These are phyloP conservation scores for Colletotrichum orchidophilum DNA, from an alignment of 2,329 filamentous ascomycete genomes.

Conservation along the genomic window DNA sequence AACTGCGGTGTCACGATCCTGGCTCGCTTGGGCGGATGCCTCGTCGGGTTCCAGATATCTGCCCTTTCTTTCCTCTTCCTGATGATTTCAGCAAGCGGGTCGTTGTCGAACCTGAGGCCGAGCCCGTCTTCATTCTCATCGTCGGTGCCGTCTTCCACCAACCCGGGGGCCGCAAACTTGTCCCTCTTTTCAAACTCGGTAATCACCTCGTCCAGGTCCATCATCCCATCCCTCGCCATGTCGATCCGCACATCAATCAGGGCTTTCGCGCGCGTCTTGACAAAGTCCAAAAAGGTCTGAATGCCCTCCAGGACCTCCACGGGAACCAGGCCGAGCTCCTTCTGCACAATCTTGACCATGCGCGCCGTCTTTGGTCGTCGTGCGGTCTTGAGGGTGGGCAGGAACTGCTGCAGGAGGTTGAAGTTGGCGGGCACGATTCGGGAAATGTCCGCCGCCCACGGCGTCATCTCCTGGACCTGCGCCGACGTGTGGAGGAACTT, in stretches of 20 bases:
- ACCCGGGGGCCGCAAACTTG: background rate
- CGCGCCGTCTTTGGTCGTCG: background rate
- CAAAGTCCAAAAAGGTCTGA: background rate
- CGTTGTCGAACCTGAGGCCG: background rate
- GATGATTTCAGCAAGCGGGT: background rate
- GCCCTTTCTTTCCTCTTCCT: background rate
- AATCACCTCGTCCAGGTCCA: background rate
- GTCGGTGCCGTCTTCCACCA: background rate
- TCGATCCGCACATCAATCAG: background rate
- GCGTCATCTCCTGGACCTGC: background rate
- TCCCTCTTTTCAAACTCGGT: background rate
- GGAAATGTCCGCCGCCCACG: background rate
- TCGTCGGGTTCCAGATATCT: background rate
- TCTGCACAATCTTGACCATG: slow-evolving; percentile 16
- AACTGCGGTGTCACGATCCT: background rate
- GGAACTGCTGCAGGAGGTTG: background rate
- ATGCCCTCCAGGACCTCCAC: background rate
- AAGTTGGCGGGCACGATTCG: slow-evolving; percentile 3
- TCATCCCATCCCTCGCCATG: background rate
- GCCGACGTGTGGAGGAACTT: background rate
- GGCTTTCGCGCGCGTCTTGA: background rate
- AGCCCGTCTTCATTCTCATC: background rate
- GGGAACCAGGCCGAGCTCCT: slow-evolving; percentile 17
- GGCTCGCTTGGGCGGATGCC: background rate
- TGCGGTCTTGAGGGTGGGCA: slow-evolving; percentile 9